phyloP scores from a whole-genome alignment of 495 filamentous ascomycete species.

The Entonaema liquescens region DNA sequence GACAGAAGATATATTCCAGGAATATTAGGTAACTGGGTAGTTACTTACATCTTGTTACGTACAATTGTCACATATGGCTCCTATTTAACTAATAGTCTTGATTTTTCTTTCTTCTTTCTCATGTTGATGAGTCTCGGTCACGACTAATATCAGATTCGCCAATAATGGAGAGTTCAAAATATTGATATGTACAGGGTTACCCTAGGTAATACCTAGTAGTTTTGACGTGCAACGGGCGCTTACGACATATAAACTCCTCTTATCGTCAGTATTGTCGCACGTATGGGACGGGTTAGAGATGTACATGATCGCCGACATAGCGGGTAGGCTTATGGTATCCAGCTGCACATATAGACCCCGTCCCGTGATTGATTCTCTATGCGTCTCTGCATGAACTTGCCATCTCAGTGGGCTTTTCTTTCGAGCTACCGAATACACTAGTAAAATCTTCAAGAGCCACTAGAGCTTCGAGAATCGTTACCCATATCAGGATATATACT shows the following conservation, averaged over 20 bases:
- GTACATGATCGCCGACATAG: conserved; percentile 8
- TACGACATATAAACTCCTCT: conserved; percentile 10
- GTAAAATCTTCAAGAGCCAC: neutral
- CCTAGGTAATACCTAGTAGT: neutral
- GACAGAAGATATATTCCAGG: neutral
- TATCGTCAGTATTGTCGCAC: conserved; percentile 7
- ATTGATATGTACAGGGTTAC: neutral
- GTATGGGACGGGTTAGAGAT: conserved; percentile 10
- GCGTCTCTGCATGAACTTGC: conserved; percentile 32
- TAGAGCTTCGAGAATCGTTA: conserved; percentile 8
- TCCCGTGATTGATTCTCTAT: conserved; percentile 40
- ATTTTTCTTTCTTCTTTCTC: neutral
- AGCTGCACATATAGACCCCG: conserved; percentile 10
- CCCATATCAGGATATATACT: conserved; percentile 3
- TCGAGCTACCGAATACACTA: neutral
- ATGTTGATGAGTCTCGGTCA: neutral
- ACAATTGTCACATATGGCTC: neutral
- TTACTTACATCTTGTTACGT: conserved; percentile 27
- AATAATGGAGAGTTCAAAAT: neutral
- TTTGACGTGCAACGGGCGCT: neutral
- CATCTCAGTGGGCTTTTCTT: neutral
- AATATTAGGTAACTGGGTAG: no score
- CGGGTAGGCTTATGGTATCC: conserved; percentile 21
- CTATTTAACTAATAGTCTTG: neutral
- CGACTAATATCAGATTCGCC: neutral